These are phyloP conservation scores for Saccharomyces uvarum DNA, from an alignment of 1,139 yeast genomes.

Conservation along the genomic window DNA sequence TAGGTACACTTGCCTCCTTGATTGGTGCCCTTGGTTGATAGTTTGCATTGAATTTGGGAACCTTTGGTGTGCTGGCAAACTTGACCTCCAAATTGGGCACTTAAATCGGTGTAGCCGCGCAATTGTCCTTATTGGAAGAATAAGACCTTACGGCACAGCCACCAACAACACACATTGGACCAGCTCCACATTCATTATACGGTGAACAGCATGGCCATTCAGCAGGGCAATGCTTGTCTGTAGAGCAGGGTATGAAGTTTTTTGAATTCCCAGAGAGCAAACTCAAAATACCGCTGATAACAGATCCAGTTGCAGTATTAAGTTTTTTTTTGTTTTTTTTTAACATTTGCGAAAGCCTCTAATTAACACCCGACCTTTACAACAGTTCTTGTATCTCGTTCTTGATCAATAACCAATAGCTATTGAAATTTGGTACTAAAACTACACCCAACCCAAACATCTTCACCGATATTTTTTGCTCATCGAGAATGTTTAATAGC, in stretches of 20 bases:
- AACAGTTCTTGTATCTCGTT: background rate
- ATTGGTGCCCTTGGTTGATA: background rate
- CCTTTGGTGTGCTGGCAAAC: conserved; percentile 8
- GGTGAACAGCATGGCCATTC: conserved; percentile 74
- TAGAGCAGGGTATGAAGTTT: conserved; percentile 40
- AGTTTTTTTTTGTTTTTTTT: background rate
- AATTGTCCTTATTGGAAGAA: conserved; percentile 56
- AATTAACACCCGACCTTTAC: background rate
- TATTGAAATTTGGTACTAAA: background rate
- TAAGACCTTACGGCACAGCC: conserved; percentile 69
- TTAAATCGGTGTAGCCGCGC: conserved; percentile 46
- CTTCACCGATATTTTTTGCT: background rate
- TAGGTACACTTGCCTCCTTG: background rate
- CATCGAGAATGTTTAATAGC: background rate
- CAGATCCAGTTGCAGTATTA: background rate
- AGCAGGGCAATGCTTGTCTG: conserved; percentile 56
- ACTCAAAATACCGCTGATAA: background rate
- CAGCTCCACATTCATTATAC: conserved; percentile 80
- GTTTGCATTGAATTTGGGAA: background rate
- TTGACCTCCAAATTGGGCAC: conserved; percentile 31
- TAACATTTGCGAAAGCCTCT: background rate
- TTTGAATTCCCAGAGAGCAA: conserved; percentile 13
- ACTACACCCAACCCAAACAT: conserved; percentile 1
- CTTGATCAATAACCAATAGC: background rate
- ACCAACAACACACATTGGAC: conserved; percentile 61